Conservation (phyloP, 306 rosid genomes). For the Acacia melanoxylon region DNA sequence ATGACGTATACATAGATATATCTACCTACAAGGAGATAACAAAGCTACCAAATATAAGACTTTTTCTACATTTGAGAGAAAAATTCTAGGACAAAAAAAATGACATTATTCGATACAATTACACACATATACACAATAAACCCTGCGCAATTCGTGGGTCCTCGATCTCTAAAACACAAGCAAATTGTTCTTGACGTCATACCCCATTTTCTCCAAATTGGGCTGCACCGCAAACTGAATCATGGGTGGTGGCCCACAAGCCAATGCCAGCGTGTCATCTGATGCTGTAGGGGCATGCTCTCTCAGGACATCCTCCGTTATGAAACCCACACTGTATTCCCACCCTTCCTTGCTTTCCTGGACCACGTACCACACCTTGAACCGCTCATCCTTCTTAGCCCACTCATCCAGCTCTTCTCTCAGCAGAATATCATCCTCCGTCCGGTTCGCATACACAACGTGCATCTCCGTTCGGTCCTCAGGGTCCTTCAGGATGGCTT, state of each 20-base stretch:
- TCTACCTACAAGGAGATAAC: background rate
- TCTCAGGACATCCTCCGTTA: constrained; percentile 58
- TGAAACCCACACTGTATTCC: constrained; percentile 68
- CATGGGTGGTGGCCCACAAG: constrained; percentile 90
- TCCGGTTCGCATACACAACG: constrained; percentile 74
- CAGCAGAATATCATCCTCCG: constrained; percentile 73
- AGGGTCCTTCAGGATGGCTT: constrained; percentile 67
- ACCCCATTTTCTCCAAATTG: constrained; percentile 72
- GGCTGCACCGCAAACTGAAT: constrained; percentile 71
- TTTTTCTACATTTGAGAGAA: background rate
- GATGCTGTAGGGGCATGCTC: constrained; percentile 65
- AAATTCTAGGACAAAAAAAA: background rate
- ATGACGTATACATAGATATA: background rate
- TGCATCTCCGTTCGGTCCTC: constrained; percentile 77
- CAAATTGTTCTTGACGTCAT: constrained; percentile 55
- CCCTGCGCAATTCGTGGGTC: background rate
- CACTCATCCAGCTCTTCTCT: constrained; percentile 71
- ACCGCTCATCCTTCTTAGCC: constrained; percentile 52
- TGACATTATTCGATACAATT: background rate
- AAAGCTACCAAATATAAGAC: background rate
- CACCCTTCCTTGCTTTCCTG: constrained; percentile 59
- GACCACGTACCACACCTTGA: constrained; percentile 84
- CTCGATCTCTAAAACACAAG: constrained; percentile 51
- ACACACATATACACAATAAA: background rate
- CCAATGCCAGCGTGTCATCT: constrained; percentile 57